phyloP scores from a whole-genome alignment of 129 eudicot species.

The Pulicaria dysenterica region DNA sequence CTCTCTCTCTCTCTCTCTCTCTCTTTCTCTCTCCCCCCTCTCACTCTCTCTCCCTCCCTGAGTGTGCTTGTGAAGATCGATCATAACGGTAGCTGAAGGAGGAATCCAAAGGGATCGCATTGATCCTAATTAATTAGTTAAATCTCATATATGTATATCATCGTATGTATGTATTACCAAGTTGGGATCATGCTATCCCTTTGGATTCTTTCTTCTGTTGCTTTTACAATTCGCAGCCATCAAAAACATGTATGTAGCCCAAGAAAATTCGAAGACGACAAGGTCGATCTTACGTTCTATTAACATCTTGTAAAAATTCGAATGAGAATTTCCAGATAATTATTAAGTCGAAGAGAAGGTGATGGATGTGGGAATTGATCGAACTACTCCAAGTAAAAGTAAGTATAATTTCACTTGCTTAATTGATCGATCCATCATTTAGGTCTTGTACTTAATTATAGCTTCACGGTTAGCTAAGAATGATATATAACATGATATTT shows the following conservation, averaged over 20 bases:
- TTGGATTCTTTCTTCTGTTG: slow-evolving; percentile 88
- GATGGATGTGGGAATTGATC: neutral
- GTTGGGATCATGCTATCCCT: slow-evolving; percentile 93
- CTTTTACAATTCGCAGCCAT: slow-evolving; percentile 36
- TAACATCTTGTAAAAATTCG: neutral
- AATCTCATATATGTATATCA: slow-evolving; percentile 9
- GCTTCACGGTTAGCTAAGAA: neutral
- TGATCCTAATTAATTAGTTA: slow-evolving; percentile 70
- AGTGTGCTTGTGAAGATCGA: neutral
- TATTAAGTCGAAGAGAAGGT: neutral
- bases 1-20: neutral
- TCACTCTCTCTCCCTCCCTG: no score
- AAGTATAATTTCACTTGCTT: slow-evolving; percentile 23
- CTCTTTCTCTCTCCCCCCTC: neutral
- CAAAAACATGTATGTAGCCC: neutral
- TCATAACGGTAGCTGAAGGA: slow-evolving; percentile 55
- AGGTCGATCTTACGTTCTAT: no score
- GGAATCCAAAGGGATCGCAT: slow-evolving; percentile 99
- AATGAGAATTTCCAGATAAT: neutral
- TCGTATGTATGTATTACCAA: slow-evolving; percentile 1
- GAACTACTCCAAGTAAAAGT: slow-evolving; percentile 6
- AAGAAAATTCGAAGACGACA: neutral
- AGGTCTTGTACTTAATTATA: neutral
- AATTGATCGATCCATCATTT: neutral
- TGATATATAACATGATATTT: no score